Evolutionary conservation across 129 eudicot species (phyloP).

Genomic region (Saposhnikovia divaricata): DNA sequence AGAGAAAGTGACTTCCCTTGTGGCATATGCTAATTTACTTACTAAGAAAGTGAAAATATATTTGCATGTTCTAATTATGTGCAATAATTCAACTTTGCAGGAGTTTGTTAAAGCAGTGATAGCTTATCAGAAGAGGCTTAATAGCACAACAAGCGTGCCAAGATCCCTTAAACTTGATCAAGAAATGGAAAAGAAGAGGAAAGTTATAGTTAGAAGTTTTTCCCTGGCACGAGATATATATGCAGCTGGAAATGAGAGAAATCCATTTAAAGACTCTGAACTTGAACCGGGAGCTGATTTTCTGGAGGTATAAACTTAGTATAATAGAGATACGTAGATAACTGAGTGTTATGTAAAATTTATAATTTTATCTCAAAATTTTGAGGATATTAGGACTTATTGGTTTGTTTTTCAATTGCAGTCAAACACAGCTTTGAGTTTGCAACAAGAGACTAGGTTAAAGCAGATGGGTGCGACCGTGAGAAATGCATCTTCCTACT

Average conservation of each 20-base stretch:
- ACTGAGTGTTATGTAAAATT: background rate
- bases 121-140: constrained; percentile 67
- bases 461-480: constrained; percentile 96
- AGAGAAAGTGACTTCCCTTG: background rate
- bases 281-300: constrained; percentile 79
- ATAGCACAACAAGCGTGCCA: constrained; percentile 28
- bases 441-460: constrained; percentile 74
- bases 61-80: background rate
- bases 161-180: constrained; percentile 38
- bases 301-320: constrained; percentile 59
- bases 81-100: constrained; percentile 23
- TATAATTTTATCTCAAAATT: background rate
- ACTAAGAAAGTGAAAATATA: background rate
- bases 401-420: constrained; percentile 19
- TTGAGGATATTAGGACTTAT: background rate
- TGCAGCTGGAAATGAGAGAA: constrained; percentile 22
- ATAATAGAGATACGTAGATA: background rate
- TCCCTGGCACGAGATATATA: constrained; percentile 70
- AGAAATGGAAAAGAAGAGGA: constrained; percentile 68
- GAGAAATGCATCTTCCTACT: constrained; percentile 61
- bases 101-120: constrained; percentile 86
- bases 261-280: constrained; percentile 43
- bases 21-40: background rate
- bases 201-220: constrained; percentile 56
- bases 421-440: constrained; percentile 75